Percentiles rank a stretch among this genome's conserved stretches.
Evolutionary conservation across 176 grass and related monocot genomes (phyloP).

Genomic region (Cymbopogon citratus): DNA sequence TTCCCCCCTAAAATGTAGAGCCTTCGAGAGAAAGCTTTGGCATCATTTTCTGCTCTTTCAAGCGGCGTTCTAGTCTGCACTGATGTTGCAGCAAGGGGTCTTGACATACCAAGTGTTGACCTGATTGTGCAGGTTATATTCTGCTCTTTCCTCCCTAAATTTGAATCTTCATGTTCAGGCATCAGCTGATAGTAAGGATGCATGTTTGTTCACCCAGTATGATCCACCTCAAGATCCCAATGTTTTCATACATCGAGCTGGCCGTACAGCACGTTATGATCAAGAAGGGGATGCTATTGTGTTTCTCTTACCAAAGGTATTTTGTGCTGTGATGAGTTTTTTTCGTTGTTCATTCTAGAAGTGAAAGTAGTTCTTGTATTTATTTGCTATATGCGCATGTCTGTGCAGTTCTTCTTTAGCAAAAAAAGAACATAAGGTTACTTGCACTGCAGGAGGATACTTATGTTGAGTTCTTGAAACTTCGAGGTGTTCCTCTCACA

Average conservation of each 20-base stretch:
- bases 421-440: constrained; percentile 1
- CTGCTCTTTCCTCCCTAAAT: background rate
- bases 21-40: constrained; percentile 83
- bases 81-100: constrained; percentile 97
- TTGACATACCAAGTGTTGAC: constrained; percentile 96
- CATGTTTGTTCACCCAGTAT: constrained; percentile 47
- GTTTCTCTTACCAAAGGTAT: constrained; percentile 88
- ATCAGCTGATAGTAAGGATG: constrained; percentile 9
- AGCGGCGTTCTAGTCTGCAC: constrained; percentile 89
- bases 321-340: background rate
- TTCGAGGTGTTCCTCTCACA: constrained; percentile 70
- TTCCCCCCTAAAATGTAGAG: constrained; percentile 31
- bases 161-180: background rate
- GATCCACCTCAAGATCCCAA: constrained; percentile 98
- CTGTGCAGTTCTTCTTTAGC: background rate
- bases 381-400: background rate
- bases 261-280: constrained; percentile 80
- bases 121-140: constrained; percentile 83
- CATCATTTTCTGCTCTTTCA: constrained; percentile 75
- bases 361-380: background rate
- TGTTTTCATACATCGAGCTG: constrained; percentile 93
- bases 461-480: constrained; percentile 87
- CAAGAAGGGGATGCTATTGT: constrained; percentile 89
- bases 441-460: constrained; percentile 61
- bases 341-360: constrained; percentile 1